Conservation (phyloP, 768 basidiomycete species). For the Russula brevipes region DNA sequence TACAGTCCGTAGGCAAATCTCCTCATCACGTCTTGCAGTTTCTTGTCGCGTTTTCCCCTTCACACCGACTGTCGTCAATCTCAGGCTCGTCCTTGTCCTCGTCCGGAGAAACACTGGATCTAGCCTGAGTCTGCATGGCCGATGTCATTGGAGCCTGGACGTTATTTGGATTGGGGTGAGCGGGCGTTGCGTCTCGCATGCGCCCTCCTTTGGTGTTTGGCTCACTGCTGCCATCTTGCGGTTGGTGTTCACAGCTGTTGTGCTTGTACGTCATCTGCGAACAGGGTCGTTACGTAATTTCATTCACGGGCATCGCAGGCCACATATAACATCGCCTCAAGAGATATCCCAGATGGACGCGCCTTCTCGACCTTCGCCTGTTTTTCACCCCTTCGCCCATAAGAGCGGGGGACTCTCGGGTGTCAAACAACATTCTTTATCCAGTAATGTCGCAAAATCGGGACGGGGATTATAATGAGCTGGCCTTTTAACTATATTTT, state of each 20-base stretch:
- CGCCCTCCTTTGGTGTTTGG: slow-evolving; percentile 50
- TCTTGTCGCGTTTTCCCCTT: slow-evolving; percentile 41
- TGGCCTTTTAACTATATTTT: too few relatives aligned
- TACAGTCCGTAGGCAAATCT: slow-evolving; percentile 33
- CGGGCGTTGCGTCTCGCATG: slow-evolving; percentile 28
- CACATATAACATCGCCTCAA: slow-evolving; percentile 5
- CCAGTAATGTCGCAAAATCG: too few relatives aligned
- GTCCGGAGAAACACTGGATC: slow-evolving; percentile 38
- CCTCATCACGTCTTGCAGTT: slow-evolving; percentile 40
- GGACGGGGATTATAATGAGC: too few relatives aligned
- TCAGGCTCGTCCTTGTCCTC: slow-evolving; percentile 47
- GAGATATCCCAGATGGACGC: not conserved
- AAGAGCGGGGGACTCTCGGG: not conserved
- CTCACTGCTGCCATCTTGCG: slow-evolving; percentile 48
- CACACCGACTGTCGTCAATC: slow-evolving; percentile 49
- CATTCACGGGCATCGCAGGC: not conserved
- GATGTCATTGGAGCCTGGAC: slow-evolving; percentile 65
- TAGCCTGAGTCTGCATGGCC: slow-evolving; percentile 36
- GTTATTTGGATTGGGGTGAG: slow-evolving; percentile 52
- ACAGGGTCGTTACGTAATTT: not conserved
- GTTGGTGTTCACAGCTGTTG: slow-evolving; percentile 44
- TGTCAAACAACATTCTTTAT: slow-evolving; percentile 11
- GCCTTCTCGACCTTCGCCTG: slow-evolving; percentile 9
- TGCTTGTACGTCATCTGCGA: slow-evolving; percentile 45
- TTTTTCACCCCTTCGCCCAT: not conserved